These are phyloP conservation scores for Penicillium sp. DNA, from an alignment of 2,329 filamentous ascomycete species.

Conservation along the genomic window DNA sequence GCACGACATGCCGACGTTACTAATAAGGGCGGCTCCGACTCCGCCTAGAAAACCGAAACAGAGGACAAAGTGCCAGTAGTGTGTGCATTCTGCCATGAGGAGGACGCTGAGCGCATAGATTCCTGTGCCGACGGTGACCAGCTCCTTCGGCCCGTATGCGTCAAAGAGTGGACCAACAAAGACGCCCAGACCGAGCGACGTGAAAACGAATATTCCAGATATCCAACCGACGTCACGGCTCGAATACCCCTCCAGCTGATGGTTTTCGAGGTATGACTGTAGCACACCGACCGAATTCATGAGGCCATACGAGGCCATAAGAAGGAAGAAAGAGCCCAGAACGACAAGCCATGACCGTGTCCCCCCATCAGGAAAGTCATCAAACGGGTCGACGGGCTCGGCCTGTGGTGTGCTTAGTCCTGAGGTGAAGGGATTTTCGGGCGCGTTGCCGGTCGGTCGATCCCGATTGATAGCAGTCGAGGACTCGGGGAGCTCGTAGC, in stretches of 20 bases:
- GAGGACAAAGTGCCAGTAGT: constrained; percentile 57
- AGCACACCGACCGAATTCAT: constrained; percentile 58
- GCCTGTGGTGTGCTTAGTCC: not conserved
- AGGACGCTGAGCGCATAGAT: constrained; percentile 50
- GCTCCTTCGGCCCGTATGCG: constrained; percentile 50
- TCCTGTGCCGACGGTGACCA: constrained; percentile 46
- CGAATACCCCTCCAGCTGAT: constrained; percentile 52
- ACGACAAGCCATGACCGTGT: constrained; percentile 43
- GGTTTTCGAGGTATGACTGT: constrained; percentile 52
- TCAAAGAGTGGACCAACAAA: constrained; percentile 59
- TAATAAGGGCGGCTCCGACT: constrained; percentile 41
- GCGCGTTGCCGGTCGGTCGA: not conserved
- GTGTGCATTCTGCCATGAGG: constrained; percentile 52
- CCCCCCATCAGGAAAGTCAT: constrained; percentile 41
- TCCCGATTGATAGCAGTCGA: constrained; percentile 5
- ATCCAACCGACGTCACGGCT: constrained; percentile 57
- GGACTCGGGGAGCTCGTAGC: not conserved
- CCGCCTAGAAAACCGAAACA: constrained; percentile 46
- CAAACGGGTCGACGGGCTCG: not conserved
- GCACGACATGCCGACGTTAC: constrained; percentile 44
- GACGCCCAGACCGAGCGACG: constrained; percentile 51
- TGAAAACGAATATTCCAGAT: constrained; percentile 53
- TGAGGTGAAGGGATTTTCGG: not conserved
- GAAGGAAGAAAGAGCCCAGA: constrained; percentile 42
- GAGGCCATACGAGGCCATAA: constrained; percentile 51